A percentile compares a stretch with the other conserved stretches of the same genome.
These are phyloP conservation scores for Ampelomyces quisqualis DNA, from an alignment of 2,329 filamentous ascomycete genomes.

Conservation along the genomic window DNA sequence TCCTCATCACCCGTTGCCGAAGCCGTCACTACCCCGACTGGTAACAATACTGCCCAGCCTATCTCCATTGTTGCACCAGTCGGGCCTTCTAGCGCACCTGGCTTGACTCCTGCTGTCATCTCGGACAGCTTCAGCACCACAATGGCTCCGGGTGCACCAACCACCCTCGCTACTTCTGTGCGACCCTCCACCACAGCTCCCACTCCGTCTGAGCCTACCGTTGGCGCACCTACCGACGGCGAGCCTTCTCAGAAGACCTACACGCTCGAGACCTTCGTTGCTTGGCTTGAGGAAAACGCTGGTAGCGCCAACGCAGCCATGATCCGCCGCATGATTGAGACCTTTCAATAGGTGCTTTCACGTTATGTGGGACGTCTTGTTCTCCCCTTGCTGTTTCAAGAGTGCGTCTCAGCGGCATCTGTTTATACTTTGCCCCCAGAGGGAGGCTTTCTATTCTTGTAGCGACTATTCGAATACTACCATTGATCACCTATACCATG, in stretches of 20 bases:
- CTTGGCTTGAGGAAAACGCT: conserved; percentile 26
- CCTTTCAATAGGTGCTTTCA: conserved; percentile 2
- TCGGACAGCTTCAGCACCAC: conserved; percentile 2
- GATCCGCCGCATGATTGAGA: conserved; percentile 8
- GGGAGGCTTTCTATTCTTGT: conserved; percentile 8
- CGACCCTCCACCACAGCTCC: conserved; percentile 16
- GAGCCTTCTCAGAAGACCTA: conserved; percentile 18
- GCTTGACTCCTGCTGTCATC: conserved; percentile 3
- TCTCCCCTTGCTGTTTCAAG: not conserved
- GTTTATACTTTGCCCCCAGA: conserved; percentile 6
- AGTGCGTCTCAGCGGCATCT: not conserved
- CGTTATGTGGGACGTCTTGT: not conserved
- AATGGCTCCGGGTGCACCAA: conserved; percentile 12
- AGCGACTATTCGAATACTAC: conserved; percentile 1
- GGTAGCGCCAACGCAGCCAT: conserved; percentile 6
- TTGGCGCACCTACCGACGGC: conserved; percentile 2
- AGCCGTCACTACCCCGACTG: conserved; percentile 10
- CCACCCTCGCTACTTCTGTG: conserved; percentile 24
- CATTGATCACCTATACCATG: too few species aligned
- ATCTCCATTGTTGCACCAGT: not conserved
- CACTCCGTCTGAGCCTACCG: conserved; percentile 7
- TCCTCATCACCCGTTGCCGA: conserved; percentile 10
- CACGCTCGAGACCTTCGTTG: conserved; percentile 25
- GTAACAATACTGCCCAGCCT: conserved; percentile 8
- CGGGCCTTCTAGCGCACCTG: not conserved